A percentile compares a stretch with the other conserved stretches of the same genome.
Conservation (phyloP, 345 rosid species). For the Cochlearia excelsa region DNA sequence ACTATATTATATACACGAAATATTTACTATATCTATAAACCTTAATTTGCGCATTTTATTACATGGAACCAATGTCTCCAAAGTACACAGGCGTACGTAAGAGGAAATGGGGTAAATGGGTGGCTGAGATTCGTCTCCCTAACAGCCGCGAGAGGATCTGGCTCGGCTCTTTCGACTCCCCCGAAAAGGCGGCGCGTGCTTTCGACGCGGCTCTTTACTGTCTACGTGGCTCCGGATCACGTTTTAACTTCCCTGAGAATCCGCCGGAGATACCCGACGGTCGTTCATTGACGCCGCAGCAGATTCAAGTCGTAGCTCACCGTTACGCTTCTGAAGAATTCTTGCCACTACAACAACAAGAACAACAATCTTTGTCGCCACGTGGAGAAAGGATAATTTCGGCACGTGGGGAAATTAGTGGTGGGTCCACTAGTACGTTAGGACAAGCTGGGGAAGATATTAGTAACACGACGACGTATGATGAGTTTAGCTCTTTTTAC, state of each 20-base stretch:
- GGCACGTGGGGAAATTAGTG: constrained; percentile 34
- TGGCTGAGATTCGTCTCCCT: constrained; percentile 87
- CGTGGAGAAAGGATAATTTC: constrained; percentile 1
- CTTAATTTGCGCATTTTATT: constrained; percentile 14
- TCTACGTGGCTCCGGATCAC: constrained; percentile 59
- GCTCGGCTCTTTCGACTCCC: constrained; percentile 73
- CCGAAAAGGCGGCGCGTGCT: constrained; percentile 90
- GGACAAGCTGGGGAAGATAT: constrained; percentile 29
- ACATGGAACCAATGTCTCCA: constrained; percentile 34
- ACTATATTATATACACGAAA: not conserved
- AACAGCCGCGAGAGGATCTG: constrained; percentile 88
- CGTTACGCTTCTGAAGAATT: constrained; percentile 46
- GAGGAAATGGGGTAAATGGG: constrained; percentile 97
- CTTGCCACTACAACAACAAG: not conserved
- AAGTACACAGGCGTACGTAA: constrained; percentile 83
- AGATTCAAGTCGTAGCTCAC: constrained; percentile 59
- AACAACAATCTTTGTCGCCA: not conserved
- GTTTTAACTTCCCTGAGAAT: constrained; percentile 61
- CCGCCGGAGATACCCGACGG: constrained; percentile 53
- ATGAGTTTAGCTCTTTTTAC: constrained; percentile 27
- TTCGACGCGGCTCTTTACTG: constrained; percentile 83
- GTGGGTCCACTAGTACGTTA: constrained; percentile 32
- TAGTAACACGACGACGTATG: not conserved
- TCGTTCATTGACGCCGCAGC: constrained; percentile 40
- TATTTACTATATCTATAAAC: not conserved